A percentile compares a stretch with the other conserved stretches of the same genome.
Conservation (phyloP, 306 rosid genomes). For the Biancaea sappan region DNA sequence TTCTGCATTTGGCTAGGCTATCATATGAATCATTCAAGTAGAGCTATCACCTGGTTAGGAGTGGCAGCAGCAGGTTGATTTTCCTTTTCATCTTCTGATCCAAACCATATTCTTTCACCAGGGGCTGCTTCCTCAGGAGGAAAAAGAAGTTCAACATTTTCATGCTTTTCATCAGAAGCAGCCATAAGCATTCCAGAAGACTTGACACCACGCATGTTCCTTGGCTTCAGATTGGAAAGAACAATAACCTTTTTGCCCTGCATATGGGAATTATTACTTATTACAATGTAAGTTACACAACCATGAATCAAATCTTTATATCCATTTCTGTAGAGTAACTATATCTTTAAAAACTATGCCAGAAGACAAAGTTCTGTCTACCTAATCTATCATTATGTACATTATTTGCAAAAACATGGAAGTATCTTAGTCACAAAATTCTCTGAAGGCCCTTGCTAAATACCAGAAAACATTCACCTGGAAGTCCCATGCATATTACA, state of each 20-base stretch:
- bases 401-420: background rate
- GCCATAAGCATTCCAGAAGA: slow-evolving; percentile 97
- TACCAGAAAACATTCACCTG: background rate
- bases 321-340: background rate
- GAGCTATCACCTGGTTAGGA: slow-evolving; percentile 72
- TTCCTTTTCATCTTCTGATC: slow-evolving; percentile 61
- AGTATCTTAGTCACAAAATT: background rate
- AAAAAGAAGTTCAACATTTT: slow-evolving; percentile 82
- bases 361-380: background rate
- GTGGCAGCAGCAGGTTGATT: slow-evolving; percentile 73
- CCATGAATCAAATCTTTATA: slow-evolving; percentile 4
- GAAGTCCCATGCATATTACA: background rate
- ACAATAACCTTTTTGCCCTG: slow-evolving; percentile 81
- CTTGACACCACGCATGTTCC: slow-evolving; percentile 96
- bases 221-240: slow-evolving; percentile 83
- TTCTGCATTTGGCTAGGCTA: background rate
- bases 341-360: background rate
- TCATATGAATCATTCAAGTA: slow-evolving; percentile 19
- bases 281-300: background rate
- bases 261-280: slow-evolving; percentile 2
- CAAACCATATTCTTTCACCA: slow-evolving; percentile 95
- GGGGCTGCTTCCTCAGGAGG: slow-evolving; percentile 81
- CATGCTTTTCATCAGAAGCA: slow-evolving; percentile 85
- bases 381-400: background rate
- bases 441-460: background rate